Conservation (phyloP, 2,329 filamentous ascomycete species). For the Botryotinia calthae region DNA sequence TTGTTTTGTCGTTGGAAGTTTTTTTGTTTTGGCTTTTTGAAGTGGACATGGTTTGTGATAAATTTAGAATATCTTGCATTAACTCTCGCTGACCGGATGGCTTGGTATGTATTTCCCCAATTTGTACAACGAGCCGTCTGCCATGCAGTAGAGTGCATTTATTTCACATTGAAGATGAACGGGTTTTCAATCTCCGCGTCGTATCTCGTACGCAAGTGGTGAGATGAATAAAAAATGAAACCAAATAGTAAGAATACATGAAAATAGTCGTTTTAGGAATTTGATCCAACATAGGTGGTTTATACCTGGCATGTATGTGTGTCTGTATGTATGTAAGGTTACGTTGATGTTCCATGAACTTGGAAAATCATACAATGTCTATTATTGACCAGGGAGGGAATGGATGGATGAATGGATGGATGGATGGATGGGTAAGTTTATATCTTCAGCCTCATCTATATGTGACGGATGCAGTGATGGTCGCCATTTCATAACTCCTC, state of each 20-base stretch:
- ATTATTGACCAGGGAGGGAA: not conserved
- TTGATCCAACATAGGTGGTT: not conserved
- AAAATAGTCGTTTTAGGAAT: not conserved
- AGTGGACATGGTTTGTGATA: slow-evolving; percentile 1
- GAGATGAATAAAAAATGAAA: not conserved
- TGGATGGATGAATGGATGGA: not conserved
- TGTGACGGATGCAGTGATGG: not conserved
- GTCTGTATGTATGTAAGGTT: not conserved
- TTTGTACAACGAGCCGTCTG: slow-evolving; percentile 16
- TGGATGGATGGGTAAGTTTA: not conserved
- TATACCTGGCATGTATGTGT: not conserved
- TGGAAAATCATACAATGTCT: not conserved
- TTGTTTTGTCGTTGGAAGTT: slow-evolving; percentile 5
- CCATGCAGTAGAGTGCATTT: not conserved
- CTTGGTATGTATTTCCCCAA: slow-evolving; percentile 13
- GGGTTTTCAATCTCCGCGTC: not conserved
- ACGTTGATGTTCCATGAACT: not conserved
- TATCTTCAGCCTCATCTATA: not conserved
- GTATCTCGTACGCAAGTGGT: not conserved
- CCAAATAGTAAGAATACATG: not conserved
- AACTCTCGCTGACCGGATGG: not conserved
- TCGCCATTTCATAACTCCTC: not conserved
- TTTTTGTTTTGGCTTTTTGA: not conserved
- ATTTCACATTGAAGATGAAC: not conserved
- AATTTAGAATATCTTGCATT: slow-evolving; percentile 15